These are phyloP conservation scores for Dothidotthia symphoricarpi DNA, from an alignment of 2,329 filamentous ascomycete genomes.

Conservation along the genomic window DNA sequence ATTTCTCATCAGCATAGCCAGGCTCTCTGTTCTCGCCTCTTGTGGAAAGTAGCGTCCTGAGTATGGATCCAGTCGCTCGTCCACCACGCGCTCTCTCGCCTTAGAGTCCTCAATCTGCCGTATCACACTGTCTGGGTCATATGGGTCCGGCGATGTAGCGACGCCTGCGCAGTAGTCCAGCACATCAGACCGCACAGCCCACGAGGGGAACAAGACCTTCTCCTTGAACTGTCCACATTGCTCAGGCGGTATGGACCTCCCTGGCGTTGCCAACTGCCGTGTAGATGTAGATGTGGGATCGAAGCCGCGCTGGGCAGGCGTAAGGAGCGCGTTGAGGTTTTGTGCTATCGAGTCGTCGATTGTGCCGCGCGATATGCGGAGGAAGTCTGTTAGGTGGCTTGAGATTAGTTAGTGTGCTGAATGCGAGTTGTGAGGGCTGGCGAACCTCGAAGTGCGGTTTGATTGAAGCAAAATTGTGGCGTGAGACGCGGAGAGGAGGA, in stretches of 20 bases:
- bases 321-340: constrained; percentile 85
- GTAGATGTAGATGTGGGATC: constrained; percentile 74
- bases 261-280: constrained; percentile 54
- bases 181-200: constrained; percentile 79
- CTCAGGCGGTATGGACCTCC: constrained; percentile 56
- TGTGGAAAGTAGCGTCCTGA: constrained; percentile 75
- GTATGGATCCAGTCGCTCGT: constrained; percentile 92
- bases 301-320: constrained; percentile 70
- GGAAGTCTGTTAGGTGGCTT: constrained; percentile 66
- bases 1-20: constrained; percentile 71
- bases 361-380: constrained; percentile 76
- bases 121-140: constrained; percentile 74
- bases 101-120: constrained; percentile 68
- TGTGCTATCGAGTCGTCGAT: constrained; percentile 94
- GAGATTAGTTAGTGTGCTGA: constrained; percentile 38
- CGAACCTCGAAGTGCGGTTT: constrained; percentile 51
- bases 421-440: constrained; percentile 1
- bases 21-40: constrained; percentile 75
- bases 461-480: constrained; percentile 54
- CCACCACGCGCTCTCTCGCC: constrained; percentile 70
- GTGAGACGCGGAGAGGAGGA: constrained; percentile 44
- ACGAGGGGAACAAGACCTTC: constrained; percentile 79
- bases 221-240: constrained; percentile 73
- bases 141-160: constrained; percentile 80
- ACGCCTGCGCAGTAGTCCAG: constrained; percentile 87